Evolutionary conservation across 345 rosid genomes (phyloP).

Genomic region (Bruguiera parviflora): DNA sequence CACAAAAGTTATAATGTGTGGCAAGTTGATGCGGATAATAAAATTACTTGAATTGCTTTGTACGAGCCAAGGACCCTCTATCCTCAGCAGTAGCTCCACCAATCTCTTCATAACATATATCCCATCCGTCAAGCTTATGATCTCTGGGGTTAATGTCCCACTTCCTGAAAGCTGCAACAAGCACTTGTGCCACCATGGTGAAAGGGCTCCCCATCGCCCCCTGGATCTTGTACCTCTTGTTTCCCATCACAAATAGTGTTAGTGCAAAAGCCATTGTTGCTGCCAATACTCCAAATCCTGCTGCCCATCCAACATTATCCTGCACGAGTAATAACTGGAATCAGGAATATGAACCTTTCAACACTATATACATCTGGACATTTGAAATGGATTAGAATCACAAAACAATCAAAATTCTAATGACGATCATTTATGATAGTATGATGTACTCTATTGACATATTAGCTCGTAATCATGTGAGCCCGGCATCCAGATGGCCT

Average conservation of each 20-base stretch:
- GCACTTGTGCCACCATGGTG: constrained; percentile 56
- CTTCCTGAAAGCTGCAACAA: constrained; percentile 61
- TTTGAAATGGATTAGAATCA: too few species aligned
- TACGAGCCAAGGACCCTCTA: constrained; percentile 29
- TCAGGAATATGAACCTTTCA: neutral
- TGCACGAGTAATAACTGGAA: constrained; percentile 8
- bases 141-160: constrained; percentile 34
- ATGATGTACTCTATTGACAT: too few species aligned
- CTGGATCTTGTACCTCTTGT: constrained; percentile 49
- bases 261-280: constrained; percentile 47
- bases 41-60: constrained; percentile 38
- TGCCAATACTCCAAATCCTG: constrained; percentile 55
- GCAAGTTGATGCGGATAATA: too few species aligned
- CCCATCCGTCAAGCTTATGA: constrained; percentile 32
- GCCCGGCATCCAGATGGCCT: too few species aligned
- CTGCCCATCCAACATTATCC: constrained; percentile 80
- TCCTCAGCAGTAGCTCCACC: neutral
- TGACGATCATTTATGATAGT: too few species aligned
- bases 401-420: too few species aligned
- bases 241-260: constrained; percentile 50
- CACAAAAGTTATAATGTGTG: too few species aligned
- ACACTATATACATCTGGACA: too few species aligned
- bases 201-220: constrained; percentile 66
- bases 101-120: constrained; percentile 33
- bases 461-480: too few species aligned